These are phyloP conservation scores for Trichocomaceae sp. DNA, from an alignment of 2,329 filamentous ascomycete species.

Conservation along the genomic window DNA sequence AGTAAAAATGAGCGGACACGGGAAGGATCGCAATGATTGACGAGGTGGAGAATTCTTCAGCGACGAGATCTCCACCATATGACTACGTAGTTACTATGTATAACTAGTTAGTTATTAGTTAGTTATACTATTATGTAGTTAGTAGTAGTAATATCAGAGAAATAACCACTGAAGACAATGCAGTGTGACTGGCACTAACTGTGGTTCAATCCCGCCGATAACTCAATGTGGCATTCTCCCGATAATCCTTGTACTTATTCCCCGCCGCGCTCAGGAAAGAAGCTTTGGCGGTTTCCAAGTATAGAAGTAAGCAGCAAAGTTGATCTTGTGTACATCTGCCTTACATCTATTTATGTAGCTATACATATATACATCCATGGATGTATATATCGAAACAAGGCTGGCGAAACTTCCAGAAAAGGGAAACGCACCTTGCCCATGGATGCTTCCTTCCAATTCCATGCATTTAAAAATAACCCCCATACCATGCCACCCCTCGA, in stretches of 20 bases:
- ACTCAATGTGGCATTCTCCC: neutral
- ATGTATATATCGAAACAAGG: neutral
- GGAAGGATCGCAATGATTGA: slow-evolving; percentile 7
- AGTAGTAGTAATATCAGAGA: too few species aligned
- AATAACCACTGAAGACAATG: too few species aligned
- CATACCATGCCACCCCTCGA: neutral
- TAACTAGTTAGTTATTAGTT: neutral
- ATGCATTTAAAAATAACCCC: too few species aligned
- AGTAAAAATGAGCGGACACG: neutral
- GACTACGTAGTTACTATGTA: too few species aligned
- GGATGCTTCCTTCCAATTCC: too few species aligned
- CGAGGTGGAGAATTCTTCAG: slow-evolving; percentile 6
- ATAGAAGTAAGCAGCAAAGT: neutral
- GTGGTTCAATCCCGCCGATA: neutral
- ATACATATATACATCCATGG: neutral
- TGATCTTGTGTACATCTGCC: neutral
- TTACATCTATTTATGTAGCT: too few species aligned
- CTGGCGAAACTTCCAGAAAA: neutral
- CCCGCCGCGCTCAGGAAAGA: neutral
- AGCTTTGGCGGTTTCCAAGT: neutral
- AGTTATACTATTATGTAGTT: too few species aligned
- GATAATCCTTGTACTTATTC: neutral
- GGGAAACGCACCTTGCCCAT: neutral
- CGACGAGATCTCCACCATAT: neutral
- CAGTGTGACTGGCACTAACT: neutral